Percentiles rank a stretch among this genome's conserved stretches.
Evolutionary conservation across 768 basidiomycete species (phyloP).

Genomic region (Leccinum subgranulosum): DNA sequence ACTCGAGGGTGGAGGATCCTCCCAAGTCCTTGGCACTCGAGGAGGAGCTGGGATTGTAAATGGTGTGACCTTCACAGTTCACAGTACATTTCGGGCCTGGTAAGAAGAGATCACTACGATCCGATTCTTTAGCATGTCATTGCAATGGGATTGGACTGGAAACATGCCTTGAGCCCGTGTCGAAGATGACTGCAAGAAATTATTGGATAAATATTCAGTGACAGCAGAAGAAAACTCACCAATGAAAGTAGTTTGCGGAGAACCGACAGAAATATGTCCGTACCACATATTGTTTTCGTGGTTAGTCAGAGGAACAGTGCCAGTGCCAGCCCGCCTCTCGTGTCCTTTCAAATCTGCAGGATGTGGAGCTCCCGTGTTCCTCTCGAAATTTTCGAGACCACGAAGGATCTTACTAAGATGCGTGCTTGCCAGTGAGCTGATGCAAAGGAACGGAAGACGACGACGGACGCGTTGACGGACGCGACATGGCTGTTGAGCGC

Average conservation of each 20-base stretch:
- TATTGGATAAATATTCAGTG: not conserved
- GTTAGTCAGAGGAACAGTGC: not conserved
- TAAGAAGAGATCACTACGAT: conserved; percentile 25
- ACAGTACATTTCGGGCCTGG: conserved; percentile 22
- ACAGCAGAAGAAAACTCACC: not conserved
- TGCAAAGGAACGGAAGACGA: no score
- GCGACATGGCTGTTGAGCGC: conserved; percentile 4
- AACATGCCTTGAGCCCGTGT: conserved; percentile 9
- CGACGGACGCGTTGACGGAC: conserved; percentile 7
- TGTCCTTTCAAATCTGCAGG: not conserved
- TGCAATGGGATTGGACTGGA: not conserved
- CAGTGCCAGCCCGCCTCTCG: not conserved
- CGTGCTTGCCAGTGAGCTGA: no score
- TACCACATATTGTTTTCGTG: conserved; percentile 3
- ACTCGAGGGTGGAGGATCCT: not conserved
- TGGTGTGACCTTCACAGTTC: conserved; percentile 28
- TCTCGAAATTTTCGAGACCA: not conserved
- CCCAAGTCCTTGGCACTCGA: conserved; percentile 2
- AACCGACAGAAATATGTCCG: conserved; percentile 8
- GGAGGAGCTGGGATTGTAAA: conserved; percentile 28
- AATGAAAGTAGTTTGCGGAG: not conserved
- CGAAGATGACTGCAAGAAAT: not conserved
- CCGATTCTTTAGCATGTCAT: not conserved
- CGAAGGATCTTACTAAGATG: conserved; percentile 1
- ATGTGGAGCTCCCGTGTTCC: not conserved